Evolutionary conservation across 2,329 filamentous ascomycete species (phyloP).

Genomic region (Herpotrichia juniperi): DNA sequence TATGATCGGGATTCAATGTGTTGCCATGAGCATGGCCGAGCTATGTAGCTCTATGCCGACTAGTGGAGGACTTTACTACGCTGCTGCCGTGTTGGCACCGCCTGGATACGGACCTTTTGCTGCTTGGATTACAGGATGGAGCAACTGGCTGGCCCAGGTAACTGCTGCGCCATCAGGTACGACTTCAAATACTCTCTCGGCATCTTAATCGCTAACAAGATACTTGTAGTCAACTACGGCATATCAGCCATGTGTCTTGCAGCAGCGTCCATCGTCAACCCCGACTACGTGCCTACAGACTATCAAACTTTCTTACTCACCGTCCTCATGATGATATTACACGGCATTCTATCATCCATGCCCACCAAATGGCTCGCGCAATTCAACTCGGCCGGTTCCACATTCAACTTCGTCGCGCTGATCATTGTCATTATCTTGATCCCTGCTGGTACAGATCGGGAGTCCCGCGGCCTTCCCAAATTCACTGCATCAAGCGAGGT

Average conservation of each 20-base stretch:
- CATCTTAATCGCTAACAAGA: background rate
- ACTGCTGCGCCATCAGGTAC: conserved; percentile 65
- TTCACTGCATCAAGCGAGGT: conserved; percentile 65
- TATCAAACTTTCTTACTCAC: conserved; percentile 75
- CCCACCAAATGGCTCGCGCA: conserved; percentile 73
- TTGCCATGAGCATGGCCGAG: conserved; percentile 71
- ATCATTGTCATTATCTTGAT: conserved; percentile 72
- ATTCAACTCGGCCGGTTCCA: conserved; percentile 73
- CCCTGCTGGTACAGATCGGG: conserved; percentile 62
- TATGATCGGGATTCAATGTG: conserved; percentile 73
- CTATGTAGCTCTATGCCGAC: conserved; percentile 77
- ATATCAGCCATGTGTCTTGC: conserved; percentile 74
- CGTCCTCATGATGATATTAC: conserved; percentile 69
- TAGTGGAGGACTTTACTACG: conserved; percentile 75
- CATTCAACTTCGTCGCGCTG: conserved; percentile 72
- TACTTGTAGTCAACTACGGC: conserved; percentile 63
- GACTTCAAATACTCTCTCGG: background rate
- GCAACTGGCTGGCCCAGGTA: conserved; percentile 71
- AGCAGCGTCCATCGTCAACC: conserved; percentile 70
- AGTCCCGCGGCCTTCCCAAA: conserved; percentile 60
- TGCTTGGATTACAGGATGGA: conserved; percentile 73
- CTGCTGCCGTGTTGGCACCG: conserved; percentile 72
- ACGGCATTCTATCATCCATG: conserved; percentile 71
- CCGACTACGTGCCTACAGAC: conserved; percentile 66
- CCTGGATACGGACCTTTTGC: conserved; percentile 69